Conservation (phyloP, 2,329 filamentous ascomycete genomes). For the Geosmithia morbida region DNA sequence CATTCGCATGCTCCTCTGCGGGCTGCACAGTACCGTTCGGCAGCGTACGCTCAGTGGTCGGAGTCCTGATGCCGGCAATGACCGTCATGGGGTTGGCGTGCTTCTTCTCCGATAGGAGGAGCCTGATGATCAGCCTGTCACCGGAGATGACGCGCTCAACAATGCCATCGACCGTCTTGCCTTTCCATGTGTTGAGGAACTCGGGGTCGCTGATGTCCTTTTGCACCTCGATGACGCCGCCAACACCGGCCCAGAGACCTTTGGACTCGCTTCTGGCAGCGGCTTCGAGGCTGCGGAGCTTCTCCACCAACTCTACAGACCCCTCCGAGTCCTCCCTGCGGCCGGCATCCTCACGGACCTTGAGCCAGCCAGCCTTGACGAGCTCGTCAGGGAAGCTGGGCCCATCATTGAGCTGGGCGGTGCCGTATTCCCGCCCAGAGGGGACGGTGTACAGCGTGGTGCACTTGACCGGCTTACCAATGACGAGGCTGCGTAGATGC, state of each 20-base stretch:
- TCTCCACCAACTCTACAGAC: slow-evolving; percentile 55
- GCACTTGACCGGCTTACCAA: slow-evolving; percentile 82
- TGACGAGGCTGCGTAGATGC: slow-evolving; percentile 67
- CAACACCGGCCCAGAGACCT: slow-evolving; percentile 61
- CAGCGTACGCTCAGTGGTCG: slow-evolving; percentile 75
- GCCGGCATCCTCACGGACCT: slow-evolving; percentile 86
- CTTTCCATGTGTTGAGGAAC: slow-evolving; percentile 75
- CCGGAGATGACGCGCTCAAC: slow-evolving; percentile 86
- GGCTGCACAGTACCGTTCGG: slow-evolving; percentile 67
- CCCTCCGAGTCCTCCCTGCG: slow-evolving; percentile 80
- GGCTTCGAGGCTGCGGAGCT: slow-evolving; percentile 61
- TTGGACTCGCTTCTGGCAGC: slow-evolving; percentile 66
- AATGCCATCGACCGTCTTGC: slow-evolving; percentile 68
- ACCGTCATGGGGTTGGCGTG: slow-evolving; percentile 83
- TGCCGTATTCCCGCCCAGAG: slow-evolving; percentile 77
- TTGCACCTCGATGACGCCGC: slow-evolving; percentile 57
- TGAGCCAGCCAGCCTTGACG: slow-evolving; percentile 81
- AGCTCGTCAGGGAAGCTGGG: slow-evolving; percentile 66
- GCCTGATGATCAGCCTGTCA: slow-evolving; percentile 73
- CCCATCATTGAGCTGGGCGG: slow-evolving; percentile 62
- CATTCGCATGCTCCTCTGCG: slow-evolving; percentile 80
- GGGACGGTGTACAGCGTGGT: slow-evolving; percentile 78
- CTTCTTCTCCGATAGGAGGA: slow-evolving; percentile 67
- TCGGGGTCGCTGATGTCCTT: slow-evolving; percentile 70
- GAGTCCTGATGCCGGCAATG: slow-evolving; percentile 76